Evolutionary conservation across 2,329 filamentous ascomycete species (phyloP).

Genomic region (Cladosporium sp.): DNA sequence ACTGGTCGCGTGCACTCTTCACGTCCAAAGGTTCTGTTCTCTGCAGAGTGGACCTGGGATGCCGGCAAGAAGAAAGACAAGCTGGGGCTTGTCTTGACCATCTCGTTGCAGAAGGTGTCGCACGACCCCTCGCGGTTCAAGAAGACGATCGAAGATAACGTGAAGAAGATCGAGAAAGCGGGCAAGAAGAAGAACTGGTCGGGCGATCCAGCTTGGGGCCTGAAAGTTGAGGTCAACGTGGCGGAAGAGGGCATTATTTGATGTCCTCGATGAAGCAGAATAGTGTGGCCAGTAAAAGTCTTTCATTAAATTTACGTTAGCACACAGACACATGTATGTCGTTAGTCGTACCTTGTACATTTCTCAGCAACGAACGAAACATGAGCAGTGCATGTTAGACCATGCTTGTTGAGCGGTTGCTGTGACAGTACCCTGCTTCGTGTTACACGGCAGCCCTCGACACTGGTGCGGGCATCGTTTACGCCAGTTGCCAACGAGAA

Average conservation of each 20-base stretch:
- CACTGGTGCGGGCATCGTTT: background rate
- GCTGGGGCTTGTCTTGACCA: conserved; percentile 46
- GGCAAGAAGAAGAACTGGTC: conserved; percentile 64
- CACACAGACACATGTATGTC: background rate
- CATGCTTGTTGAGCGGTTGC: background rate
- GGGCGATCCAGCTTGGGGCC: conserved; percentile 43
- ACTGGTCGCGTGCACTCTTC: conserved; percentile 50
- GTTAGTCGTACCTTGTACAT: background rate
- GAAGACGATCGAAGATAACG: conserved; percentile 45
- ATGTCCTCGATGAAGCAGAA: background rate
- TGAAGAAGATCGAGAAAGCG: conserved; percentile 53
- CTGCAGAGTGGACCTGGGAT: conserved; percentile 19
- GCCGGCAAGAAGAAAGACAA: conserved; percentile 33
- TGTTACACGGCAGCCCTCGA: conserved; percentile 1
- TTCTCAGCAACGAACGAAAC: background rate
- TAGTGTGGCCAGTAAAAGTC: background rate
- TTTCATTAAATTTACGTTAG: background rate
- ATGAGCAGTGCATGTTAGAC: background rate
- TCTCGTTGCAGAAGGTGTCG: conserved; percentile 46
- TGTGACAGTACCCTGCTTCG: no score
- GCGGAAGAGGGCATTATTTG: conserved; percentile 17
- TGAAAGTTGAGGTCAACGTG: conserved; percentile 42
- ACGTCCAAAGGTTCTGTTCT: conserved; percentile 19
- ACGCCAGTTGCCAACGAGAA: background rate
- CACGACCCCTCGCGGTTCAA: conserved; percentile 47